A percentile compares a stretch with the other conserved stretches of the same genome.
Evolutionary conservation across 345 rosid species (phyloP).

Genomic region (Salix caprea): DNA sequence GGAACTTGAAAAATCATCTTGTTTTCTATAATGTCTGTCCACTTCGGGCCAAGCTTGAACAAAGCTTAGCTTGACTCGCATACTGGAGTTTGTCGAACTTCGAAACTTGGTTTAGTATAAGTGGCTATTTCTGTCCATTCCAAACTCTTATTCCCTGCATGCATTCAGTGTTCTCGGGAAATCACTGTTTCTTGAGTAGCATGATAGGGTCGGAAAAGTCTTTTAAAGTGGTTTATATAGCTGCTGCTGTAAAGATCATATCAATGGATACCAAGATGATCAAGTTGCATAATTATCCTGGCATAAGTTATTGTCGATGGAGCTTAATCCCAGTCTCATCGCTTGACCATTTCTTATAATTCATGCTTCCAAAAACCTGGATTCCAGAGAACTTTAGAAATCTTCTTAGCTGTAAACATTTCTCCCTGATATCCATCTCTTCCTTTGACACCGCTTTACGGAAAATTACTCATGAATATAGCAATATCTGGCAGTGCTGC

Average conservation of each 20-base stretch:
- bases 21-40: neutral
- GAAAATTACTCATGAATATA: neutral
- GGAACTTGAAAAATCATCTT: neutral
- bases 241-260: neutral
- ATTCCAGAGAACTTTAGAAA: neutral
- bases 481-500: neutral
- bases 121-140: neutral
- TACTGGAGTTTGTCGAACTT: neutral
- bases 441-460: neutral
- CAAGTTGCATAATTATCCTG: neutral
- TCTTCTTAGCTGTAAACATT: neutral
- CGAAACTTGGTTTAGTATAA: neutral
- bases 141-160: neutral
- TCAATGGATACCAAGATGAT: conserved; percentile 1
- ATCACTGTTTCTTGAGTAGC: neutral
- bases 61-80: neutral
- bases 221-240: neutral
- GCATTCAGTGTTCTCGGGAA: neutral
- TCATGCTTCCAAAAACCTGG: neutral
- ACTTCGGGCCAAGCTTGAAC: neutral
- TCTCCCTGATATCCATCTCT: neutral
- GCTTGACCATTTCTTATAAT: conserved; percentile 1
- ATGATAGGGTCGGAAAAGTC: neutral
- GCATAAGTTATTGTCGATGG: neutral
- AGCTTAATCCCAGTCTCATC: neutral